Percentiles rank a stretch among this genome's conserved stretches.
These are phyloP conservation scores for Mycena indigotica DNA, from an alignment of 768 basidiomycete species.

Conservation along the genomic window DNA sequence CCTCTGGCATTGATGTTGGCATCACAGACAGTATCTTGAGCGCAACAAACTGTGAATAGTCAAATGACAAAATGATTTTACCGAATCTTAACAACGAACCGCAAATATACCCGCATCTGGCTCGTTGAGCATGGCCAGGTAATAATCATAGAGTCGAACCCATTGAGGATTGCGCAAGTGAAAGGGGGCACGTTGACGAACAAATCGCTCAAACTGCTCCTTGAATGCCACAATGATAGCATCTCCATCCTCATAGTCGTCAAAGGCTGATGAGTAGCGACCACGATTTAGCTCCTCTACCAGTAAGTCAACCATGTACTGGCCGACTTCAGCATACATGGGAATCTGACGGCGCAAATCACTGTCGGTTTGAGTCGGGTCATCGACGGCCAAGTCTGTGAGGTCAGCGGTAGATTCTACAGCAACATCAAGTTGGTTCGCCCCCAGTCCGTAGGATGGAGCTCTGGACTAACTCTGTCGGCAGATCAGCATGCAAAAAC, in stretches of 20 bases:
- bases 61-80: neutral
- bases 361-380: neutral
- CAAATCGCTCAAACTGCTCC: neutral
- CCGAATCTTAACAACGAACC: neutral
- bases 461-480: neutral
- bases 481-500: neutral
- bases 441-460: neutral
- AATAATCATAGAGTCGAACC: neutral
- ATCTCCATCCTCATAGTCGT: neutral
- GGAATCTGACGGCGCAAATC: neutral
- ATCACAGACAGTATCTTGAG: neutral
- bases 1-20: slow-evolving; percentile 3
- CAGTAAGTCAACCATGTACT: neutral
- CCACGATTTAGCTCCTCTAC: neutral
- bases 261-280: neutral
- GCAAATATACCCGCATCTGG: neutral
- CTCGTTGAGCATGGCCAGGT: neutral
- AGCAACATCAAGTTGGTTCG: neutral
- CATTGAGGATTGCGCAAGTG: neutral
- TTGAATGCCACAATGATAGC: neutral
- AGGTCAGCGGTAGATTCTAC: neutral
- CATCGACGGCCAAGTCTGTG: neutral
- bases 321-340: neutral
- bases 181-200: neutral
- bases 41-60: neutral